These are phyloP conservation scores for Kurtzmaniella quercitrusa DNA, from an alignment of 1,139 yeast genomes.

Conservation along the genomic window DNA sequence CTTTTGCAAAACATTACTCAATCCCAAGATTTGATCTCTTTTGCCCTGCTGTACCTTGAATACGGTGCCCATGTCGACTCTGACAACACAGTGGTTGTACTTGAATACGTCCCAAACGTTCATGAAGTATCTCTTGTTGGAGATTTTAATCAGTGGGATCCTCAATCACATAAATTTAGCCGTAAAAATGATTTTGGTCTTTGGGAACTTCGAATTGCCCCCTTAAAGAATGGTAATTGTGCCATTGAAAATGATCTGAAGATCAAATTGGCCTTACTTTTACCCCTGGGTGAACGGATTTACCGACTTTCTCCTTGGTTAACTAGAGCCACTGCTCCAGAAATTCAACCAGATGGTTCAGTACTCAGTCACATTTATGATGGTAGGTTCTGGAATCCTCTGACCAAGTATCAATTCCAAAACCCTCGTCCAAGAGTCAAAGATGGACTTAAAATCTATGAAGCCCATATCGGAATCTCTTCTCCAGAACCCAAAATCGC, in stretches of 20 bases:
- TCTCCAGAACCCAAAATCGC: slow-evolving; percentile 86
- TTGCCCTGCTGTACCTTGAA: slow-evolving; percentile 57
- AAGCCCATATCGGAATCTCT: slow-evolving; percentile 95
- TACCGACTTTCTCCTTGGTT: slow-evolving; percentile 92
- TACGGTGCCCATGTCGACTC: slow-evolving; percentile 73
- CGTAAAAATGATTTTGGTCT: slow-evolving; percentile 61
- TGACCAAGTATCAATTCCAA: slow-evolving; percentile 53
- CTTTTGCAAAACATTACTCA: slow-evolving; percentile 42
- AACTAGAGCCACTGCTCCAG: slow-evolving; percentile 71
- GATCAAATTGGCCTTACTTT: slow-evolving; percentile 66
- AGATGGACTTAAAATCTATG: slow-evolving; percentile 69
- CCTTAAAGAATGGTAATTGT: slow-evolving; percentile 50
- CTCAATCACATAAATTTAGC: slow-evolving; percentile 49
- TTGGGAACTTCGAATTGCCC: slow-evolving; percentile 57
- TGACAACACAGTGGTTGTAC: slow-evolving; percentile 49
- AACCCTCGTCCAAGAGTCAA: slow-evolving; percentile 54
- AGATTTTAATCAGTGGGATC: slow-evolving; percentile 84
- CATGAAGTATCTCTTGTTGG: slow-evolving; percentile 71
- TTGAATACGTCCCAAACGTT: slow-evolving; percentile 92
- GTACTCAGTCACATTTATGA: slow-evolving; percentile 49
- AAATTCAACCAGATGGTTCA: slow-evolving; percentile 28
- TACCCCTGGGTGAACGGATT: slow-evolving; percentile 64
- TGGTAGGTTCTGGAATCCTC: slow-evolving; percentile 91
- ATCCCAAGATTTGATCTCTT: slow-evolving; percentile 46
- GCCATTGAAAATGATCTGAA: slow-evolving; percentile 80